Base-by-base conservation (phyloP, 257 asterid species). In the Gardenia jasminoides region DNA sequence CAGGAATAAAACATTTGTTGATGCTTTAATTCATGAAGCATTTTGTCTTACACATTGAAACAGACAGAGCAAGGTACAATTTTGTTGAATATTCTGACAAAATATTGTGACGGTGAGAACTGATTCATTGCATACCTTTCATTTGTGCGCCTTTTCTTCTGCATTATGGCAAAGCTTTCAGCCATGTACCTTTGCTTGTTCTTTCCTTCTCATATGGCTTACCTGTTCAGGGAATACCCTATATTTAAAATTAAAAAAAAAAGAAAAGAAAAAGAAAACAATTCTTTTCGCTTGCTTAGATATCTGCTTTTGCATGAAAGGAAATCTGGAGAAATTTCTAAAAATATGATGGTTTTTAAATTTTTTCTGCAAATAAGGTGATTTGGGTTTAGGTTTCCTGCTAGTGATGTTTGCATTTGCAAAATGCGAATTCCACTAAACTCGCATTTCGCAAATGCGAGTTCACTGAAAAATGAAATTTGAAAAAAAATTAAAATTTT, bases 41-140 rank as follows among this genome's bases (percentile, higher is more conserved):
- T 72, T 72, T 28, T 33, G 19, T 28, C 26, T 61, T 17, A 72
- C 13, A 47, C 28, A 5, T 9, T 72, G 44, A 33, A 62, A 62
- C 67, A 62, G 67, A 56, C 92, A 80, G 96, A 90, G 77, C 89
- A 87, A 85, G 92, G 94, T 47, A 92, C 97, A 79, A 83, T 92
- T 20, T 73, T 92, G 58, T 88, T 91, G 33, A 91, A 86, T 85
- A 88, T 91, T 83, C 91, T 92, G 74, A 88, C 97, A 20, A 91
- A 91, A 80, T 92, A 89, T 78, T 82, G 91, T 1, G 96, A 92
- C 79, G 97, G 97, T 92, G 75, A 68, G 78, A 70, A 36, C 36
- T 31, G 67, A 68, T 64, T 68, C 46, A 67, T 10, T 10, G 16
- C 46, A 17, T 16, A 36, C 30, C n/a, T 33, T 39, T n/a, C 67